Base-by-base conservation (phyloP, 1,284 basidiomycete genomes). In the Xerocomus cyaneibrunnescens region DNA sequence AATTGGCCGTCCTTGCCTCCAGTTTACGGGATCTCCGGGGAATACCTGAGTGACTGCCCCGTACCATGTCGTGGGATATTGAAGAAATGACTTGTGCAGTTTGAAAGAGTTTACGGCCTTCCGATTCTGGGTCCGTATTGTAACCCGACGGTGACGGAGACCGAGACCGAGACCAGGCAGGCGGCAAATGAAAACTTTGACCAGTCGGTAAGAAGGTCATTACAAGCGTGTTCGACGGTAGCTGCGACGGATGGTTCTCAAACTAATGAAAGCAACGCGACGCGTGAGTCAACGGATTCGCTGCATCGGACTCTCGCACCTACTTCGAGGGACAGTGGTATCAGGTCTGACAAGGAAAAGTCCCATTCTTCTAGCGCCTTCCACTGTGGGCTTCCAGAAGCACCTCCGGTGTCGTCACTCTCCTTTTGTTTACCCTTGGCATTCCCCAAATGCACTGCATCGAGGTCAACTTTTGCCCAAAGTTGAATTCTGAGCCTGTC, bases 161-260 rank as follows among this genome's bases (percentile, higher is more conserved):
- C 38, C 77, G 75, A 22, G 79, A 74, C 36, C 74, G 73, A 41
- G 71, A 66, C 17, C 55, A 53, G 16, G 72, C 58, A 28, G 69
- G 57, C 21, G 79, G 81, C 14, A 87, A 62, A 65, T 83, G 87
- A 61, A 80, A 86, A 23, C 72, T 74, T 58, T 77, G 72, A 5
- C 78, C 81, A 10, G 76, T 76, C 13, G 85, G 81, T 21, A 78
- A 74, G 39, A 92, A 74, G 8, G 80, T 76, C 36, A 93, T 60
- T 10, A 92, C 68, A 9, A 92, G 74, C 0, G 87, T 83, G 63
- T 93, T 93, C 21, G 83, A 84, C 2, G 88, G 84, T 30, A 92
- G 68, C 30, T 74, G 74, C 3, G 75, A 72, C 0, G 77, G 72
- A 58, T 80, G 73, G 39, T 64, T 59, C 41, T 72, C 67, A 27